phyloP scores from a whole-genome alignment of 2,329 filamentous ascomycete genomes.

The Cladobotryum protrusum region DNA sequence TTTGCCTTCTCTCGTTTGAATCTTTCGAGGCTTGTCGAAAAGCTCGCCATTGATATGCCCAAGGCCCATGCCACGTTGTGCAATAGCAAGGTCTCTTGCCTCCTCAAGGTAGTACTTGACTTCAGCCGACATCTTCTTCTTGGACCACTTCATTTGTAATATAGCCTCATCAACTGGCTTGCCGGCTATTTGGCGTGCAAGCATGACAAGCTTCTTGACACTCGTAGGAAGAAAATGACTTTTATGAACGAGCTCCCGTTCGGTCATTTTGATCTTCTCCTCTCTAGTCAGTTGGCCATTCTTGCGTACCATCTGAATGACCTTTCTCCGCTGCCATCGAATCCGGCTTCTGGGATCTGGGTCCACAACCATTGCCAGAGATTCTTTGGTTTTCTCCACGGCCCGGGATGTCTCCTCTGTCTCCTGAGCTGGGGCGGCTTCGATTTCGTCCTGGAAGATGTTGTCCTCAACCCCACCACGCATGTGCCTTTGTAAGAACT shows the following conservation, averaged over 20 bases:
- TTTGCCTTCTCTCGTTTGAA: conserved; percentile 69
- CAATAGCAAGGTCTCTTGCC: conserved; percentile 75
- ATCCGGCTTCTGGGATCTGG: conserved; percentile 66
- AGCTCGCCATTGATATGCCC: conserved; percentile 36
- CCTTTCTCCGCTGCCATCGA: conserved; percentile 77
- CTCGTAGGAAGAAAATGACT: conserved; percentile 75
- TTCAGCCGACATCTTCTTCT: conserved; percentile 84
- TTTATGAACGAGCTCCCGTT: conserved; percentile 50
- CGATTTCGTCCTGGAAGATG: conserved; percentile 56
- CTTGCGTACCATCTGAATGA: conserved; percentile 66
- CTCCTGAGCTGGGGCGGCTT: conserved; percentile 27
- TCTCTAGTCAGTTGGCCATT: conserved; percentile 48
- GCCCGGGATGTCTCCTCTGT: conserved; percentile 15
- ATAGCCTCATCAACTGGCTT: conserved; percentile 94
- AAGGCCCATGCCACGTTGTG: conserved; percentile 78
- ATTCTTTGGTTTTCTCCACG: conserved; percentile 37
- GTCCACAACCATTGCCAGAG: conserved; percentile 61
- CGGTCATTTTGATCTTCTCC: conserved; percentile 60
- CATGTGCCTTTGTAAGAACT: conserved; percentile 35
- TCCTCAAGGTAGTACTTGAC: conserved; percentile 73
- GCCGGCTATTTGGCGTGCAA: conserved; percentile 83
- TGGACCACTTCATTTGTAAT: conserved; percentile 88
- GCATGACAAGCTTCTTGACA: conserved; percentile 81
- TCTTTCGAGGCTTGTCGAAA: conserved; percentile 40
- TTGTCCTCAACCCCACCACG: conserved; percentile 45